Percentiles rank a stretch among this genome's conserved stretches.
Evolutionary conservation across 148 eudicot genomes (phyloP).

Genomic region (Rhododendron henanense): DNA sequence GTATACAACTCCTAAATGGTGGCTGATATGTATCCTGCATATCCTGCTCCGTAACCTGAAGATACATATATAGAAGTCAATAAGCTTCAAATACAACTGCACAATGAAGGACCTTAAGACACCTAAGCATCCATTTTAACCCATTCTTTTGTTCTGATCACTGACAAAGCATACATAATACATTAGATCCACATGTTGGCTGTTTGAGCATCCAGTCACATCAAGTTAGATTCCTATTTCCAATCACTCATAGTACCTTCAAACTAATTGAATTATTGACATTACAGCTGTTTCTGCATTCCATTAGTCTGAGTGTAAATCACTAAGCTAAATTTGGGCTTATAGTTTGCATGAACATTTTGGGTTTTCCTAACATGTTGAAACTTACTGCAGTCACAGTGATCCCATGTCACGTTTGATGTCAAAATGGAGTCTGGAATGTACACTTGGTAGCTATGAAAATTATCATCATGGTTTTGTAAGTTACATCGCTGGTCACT

Average conservation of each 20-base stretch:
- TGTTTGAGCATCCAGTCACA: background rate
- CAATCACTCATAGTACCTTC: background rate
- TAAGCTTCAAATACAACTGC: background rate
- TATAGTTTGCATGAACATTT: background rate
- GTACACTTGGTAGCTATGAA: background rate
- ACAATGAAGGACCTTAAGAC: background rate
- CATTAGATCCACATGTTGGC: background rate
- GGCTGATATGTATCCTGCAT: conserved; percentile 90
- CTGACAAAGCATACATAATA: background rate
- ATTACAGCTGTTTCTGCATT: background rate
- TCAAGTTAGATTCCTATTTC: background rate
- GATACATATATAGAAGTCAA: background rate
- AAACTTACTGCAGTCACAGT: background rate
- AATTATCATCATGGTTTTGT: background rate
- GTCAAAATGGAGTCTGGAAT: background rate
- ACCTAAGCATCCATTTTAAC: background rate
- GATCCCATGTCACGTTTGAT: background rate
- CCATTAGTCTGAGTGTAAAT: background rate
- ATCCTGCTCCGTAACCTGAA: conserved; percentile 82
- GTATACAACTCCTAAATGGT: conserved; percentile 79
- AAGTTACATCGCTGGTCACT: background rate
- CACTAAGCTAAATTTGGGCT: background rate
- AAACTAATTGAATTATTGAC: background rate
- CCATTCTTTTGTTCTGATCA: background rate
- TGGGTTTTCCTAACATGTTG: background rate